These are phyloP conservation scores for Ceratobasidium sp. DNA, from an alignment of 1,284 basidiomycete species.

Conservation along the genomic window DNA sequence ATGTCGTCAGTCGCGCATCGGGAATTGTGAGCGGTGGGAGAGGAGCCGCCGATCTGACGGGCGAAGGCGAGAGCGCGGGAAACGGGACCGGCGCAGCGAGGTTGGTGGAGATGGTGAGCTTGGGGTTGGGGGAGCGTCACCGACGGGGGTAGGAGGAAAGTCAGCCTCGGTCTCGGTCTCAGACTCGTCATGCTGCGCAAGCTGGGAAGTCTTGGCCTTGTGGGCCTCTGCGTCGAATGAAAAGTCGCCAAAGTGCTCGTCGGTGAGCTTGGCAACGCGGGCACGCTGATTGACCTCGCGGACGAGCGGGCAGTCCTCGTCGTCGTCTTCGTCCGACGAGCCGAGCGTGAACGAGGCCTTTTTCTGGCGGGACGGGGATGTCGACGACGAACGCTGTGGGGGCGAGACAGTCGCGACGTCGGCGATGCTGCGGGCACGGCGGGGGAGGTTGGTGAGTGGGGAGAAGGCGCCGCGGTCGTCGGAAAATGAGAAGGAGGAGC, in stretches of 20 bases:
- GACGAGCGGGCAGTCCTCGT: slow-evolving; percentile 38
- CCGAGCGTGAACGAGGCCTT: slow-evolving; percentile 35
- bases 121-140: slow-evolving; percentile 3
- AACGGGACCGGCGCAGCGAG: slow-evolving; percentile 28
- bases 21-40: slow-evolving; percentile 18
- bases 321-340: slow-evolving; percentile 37
- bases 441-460: slow-evolving; percentile 60
- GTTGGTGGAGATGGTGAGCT: slow-evolving; percentile 20
- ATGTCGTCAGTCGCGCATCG: background rate
- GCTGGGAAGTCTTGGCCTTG: background rate
- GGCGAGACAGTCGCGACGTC: background rate
- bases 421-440: slow-evolving; percentile 46
- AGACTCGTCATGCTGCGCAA: background rate
- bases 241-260: slow-evolving; percentile 25
- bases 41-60: background rate
- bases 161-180: slow-evolving; percentile 20
- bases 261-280: background rate
- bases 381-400: background rate
- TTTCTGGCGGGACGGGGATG: slow-evolving; percentile 19
- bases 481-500: slow-evolving; percentile 50
- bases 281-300: slow-evolving; percentile 33
- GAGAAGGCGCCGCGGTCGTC: slow-evolving; percentile 61
- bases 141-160: slow-evolving; percentile 18
- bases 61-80: slow-evolving; percentile 26
- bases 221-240: slow-evolving; percentile 17